Evolutionary conservation across 2,329 filamentous ascomycete species (phyloP).

Genomic region (Chaetomium sp.): DNA sequence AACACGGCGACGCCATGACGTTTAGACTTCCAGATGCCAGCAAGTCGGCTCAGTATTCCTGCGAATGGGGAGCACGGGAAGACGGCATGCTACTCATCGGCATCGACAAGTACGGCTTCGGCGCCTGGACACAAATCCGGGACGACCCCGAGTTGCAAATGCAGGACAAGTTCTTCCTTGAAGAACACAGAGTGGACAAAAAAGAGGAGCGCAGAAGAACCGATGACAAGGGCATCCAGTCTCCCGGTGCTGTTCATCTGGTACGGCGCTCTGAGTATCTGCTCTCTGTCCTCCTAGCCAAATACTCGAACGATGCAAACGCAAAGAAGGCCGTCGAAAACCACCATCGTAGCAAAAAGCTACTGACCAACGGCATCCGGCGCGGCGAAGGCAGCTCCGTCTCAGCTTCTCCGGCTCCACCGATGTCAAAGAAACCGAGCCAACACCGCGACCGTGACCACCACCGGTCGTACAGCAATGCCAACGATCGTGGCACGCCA

Average conservation of each 20-base stretch:
- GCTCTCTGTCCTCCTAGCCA: constrained; percentile 82
- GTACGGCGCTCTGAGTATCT: constrained; percentile 93
- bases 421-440: constrained; percentile 39
- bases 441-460: constrained; percentile 45
- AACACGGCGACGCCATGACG: constrained; percentile 61
- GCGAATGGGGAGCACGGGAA: constrained; percentile 85
- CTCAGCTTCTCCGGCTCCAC: constrained; percentile 66
- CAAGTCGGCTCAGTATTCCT: constrained; percentile 86
- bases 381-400: constrained; percentile 52
- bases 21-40: constrained; percentile 89
- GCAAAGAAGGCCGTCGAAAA: constrained; percentile 81
- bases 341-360: constrained; percentile 92
- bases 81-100: constrained; percentile 96
- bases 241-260: constrained; percentile 93
- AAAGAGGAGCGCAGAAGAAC: constrained; percentile 83
- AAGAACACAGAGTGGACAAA: constrained; percentile 96
- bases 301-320: constrained; percentile 70
- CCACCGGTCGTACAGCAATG: constrained; percentile 44
- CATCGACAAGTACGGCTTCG: constrained; percentile 89
- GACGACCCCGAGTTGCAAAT: constrained; percentile 85
- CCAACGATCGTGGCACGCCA: constrained; percentile 45
- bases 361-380: constrained; percentile 56
- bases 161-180: constrained; percentile 86
- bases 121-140: constrained; percentile 89
- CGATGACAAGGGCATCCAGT: constrained; percentile 76